Base-by-base conservation (phyloP, 805 yeast genomes). In the Yueomyces sp. region DNA sequence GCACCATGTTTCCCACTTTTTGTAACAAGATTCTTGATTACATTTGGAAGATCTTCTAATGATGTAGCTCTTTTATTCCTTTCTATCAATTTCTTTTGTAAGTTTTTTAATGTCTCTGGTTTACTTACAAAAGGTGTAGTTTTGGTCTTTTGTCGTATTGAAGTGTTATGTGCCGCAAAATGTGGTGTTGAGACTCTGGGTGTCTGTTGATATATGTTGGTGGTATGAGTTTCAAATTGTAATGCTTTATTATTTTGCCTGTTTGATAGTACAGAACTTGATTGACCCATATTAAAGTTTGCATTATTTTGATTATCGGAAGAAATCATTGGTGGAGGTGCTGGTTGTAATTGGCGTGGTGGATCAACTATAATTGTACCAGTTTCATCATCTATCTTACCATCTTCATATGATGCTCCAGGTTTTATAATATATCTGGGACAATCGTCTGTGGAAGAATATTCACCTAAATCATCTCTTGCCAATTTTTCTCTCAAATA, bases 391-490 rank as follows among this genome's bases (percentile, higher is more conserved):
- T 61, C 64, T 26, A 60, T 49, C 42, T 55, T 54, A 30, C 64
- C 63, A 26, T 55, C 64, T 49, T 51, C 59, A 3, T 64, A 56
- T 34, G 68, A 64, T 40, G 65, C 72, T 34, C 66, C 66, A 3
- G 73, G 73, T 47, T 70, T 62, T 4, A 67, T 60, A 37, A 68
- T 64, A 47, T 68, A 66, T 45, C 67, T 63, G 30, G 72, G 72
- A 45, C 68, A 65, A 6, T 67, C 66, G 36, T 63, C 64, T 27
- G 76, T 69, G n/a, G 75, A 63, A 1, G 77, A 67, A 52, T 79
- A 79, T 62, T 81, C 86, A 45, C 87, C 94, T 44, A 83, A 72
- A 56, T 90, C 96, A 57, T 87, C 95, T 44, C 80, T 78, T 38
- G 78, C 77, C 50, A 79, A 77, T 36, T 79, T 76, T 1, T 85